A percentile compares a stretch with the other conserved stretches of the same genome.
Evolutionary conservation across 805 yeast genomes (phyloP).

Genomic region (Saccharomycopsis sp.): DNA sequence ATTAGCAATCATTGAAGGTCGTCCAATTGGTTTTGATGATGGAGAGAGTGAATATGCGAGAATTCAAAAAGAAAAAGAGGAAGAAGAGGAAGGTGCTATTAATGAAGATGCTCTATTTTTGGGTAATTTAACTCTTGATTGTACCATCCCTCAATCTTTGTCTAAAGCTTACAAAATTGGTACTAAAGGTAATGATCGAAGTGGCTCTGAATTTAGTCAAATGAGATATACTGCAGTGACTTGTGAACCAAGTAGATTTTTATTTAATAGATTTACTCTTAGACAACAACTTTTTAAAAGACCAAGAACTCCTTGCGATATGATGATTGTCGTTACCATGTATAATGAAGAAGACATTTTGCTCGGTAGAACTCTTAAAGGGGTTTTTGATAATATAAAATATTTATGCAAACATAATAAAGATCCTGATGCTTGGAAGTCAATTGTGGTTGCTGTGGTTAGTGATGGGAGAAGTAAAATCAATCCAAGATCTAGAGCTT

Average conservation of each 20-base stretch:
- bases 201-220: constrained; percentile 24
- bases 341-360: constrained; percentile 57
- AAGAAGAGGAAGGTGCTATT: constrained; percentile 8
- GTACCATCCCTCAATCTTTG: constrained; percentile 69
- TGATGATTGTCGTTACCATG: constrained; percentile 54
- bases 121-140: constrained; percentile 81
- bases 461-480: constrained; percentile 60
- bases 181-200: constrained; percentile 23
- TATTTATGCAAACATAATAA: constrained; percentile 50
- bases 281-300: constrained; percentile 44
- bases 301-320: constrained; percentile 42
- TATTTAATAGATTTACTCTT: constrained; percentile 42
- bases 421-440: constrained; percentile 50
- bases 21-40: constrained; percentile 1
- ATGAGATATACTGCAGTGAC: constrained; percentile 47
- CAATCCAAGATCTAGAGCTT: constrained; percentile 50
- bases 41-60: not conserved
- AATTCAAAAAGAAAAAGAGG: constrained; percentile 5
- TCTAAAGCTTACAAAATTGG: constrained; percentile 37
- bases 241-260: constrained; percentile 58
- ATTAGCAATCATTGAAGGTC: constrained; percentile 15
- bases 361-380: constrained; percentile 51
- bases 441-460: constrained; percentile 51
- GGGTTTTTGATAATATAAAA: constrained; percentile 53
- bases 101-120: constrained; percentile 14